Evolutionary conservation across 2,329 filamentous ascomycete species (phyloP).

Genomic region (Volutella citrinella): DNA sequence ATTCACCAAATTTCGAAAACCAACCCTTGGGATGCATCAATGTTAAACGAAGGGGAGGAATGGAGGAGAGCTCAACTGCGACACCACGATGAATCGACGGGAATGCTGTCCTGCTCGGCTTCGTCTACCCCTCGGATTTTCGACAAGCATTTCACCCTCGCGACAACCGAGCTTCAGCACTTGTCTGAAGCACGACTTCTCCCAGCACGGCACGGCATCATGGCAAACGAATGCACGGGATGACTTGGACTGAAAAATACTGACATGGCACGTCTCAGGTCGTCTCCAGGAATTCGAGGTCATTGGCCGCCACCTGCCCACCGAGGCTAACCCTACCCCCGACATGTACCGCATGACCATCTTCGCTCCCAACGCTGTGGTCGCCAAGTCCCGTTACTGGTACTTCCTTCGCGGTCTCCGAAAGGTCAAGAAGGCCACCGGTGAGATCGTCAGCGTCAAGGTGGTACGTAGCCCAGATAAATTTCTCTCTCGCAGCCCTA

Average conservation of each 20-base stretch:
- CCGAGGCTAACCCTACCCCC: constrained; percentile 93
- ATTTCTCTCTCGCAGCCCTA: no score
- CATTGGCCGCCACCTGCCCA: constrained; percentile 98
- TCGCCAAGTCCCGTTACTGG: constrained; percentile 99
- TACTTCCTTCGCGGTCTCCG: constrained; percentile 99
- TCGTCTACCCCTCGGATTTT: constrained; percentile 11
- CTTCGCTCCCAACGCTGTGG: constrained; percentile 95
- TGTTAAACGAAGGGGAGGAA: no score
- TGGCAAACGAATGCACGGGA: no score
- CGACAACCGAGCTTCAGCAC: no score
- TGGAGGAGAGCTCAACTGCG: no score
- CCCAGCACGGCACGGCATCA: constrained; percentile 16
- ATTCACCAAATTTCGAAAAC: constrained; percentile 6
- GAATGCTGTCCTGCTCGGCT: constrained; percentile 3
- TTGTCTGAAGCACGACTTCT: no score
- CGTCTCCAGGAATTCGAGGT: constrained; percentile 99
- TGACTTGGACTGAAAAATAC: no score
- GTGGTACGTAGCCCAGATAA: constrained; percentile 74
- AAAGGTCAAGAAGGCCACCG: constrained; percentile 99
- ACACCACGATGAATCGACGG: not conserved
- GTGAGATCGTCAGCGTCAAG: constrained; percentile 98
- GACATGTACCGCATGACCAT: constrained; percentile 99
- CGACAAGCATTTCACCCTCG: no score
- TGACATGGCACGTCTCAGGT: constrained; percentile 57
- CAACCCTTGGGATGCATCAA: constrained; percentile 8